A percentile compares a stretch with the other conserved stretches of the same genome.
phyloP scores from a whole-genome alignment of 768 basidiomycete species.

The Trichaptum fuscoviolaceum region DNA sequence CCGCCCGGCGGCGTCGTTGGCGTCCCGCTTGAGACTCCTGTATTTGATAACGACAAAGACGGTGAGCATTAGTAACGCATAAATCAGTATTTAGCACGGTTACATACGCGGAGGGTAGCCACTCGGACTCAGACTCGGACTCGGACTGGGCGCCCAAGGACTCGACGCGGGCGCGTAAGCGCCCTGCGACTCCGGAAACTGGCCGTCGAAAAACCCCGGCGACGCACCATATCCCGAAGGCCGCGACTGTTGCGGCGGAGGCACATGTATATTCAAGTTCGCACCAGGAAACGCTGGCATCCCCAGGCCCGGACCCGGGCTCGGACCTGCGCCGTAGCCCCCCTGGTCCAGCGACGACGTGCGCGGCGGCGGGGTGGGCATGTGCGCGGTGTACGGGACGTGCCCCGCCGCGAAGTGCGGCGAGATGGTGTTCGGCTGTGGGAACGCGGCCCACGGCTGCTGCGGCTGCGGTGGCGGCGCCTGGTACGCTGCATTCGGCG shows the following conservation, averaged over 20 bases:
- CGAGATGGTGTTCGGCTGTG: constrained; percentile 2
- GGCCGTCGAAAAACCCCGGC: constrained; percentile 2
- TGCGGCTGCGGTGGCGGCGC: constrained; percentile 5
- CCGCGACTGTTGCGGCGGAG: too few relatives aligned
- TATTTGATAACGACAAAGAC: too few relatives aligned
- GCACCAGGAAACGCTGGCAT: background rate
- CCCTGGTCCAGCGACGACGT: background rate
- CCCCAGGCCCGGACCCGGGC: too few relatives aligned
- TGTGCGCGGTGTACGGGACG: background rate
- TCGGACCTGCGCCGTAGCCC: too few relatives aligned
- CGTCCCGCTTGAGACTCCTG: constrained; percentile 18
- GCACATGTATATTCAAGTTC: background rate
- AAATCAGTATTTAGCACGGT: too few relatives aligned
- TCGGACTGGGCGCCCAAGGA: constrained; percentile 19
- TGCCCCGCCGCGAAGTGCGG: constrained; percentile 10
- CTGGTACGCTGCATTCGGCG: constrained; percentile 3
- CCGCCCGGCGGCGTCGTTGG: constrained; percentile 21
- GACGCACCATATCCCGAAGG: background rate
- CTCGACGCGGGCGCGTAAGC: constrained; percentile 16
- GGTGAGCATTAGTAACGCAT: too few relatives aligned
- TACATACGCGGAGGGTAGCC: constrained; percentile 32
- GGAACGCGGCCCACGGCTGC: constrained; percentile 4
- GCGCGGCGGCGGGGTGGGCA: background rate
- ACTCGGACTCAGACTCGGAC: too few relatives aligned
- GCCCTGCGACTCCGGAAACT: constrained; percentile 9